A percentile compares a stretch with the other conserved stretches of the same genome.
These are phyloP conservation scores for Odonthalia washingtoniensis DNA, from an alignment of 31 red algal genomes.

Conservation along the genomic window DNA sequence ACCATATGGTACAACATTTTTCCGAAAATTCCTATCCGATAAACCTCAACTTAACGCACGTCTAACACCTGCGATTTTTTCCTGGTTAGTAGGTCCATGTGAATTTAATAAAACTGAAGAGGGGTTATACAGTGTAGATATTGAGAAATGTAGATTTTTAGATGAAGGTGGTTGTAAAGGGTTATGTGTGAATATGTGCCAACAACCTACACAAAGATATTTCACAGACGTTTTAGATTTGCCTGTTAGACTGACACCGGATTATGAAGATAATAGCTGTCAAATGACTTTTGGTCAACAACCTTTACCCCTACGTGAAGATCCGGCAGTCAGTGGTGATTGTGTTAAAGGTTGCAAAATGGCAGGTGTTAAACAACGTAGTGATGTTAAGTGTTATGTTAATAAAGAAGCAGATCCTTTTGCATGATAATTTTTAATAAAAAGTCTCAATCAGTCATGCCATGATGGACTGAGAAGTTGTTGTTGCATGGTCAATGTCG, in stretches of 20 bases:
- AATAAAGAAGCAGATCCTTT: not conserved
- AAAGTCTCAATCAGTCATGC: not conserved
- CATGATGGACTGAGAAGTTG: too few relatives aligned
- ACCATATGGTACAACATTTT: constrained; percentile 55
- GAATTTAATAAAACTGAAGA: constrained; percentile 48
- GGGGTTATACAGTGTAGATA: constrained; percentile 58
- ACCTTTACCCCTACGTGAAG: constrained; percentile 73
- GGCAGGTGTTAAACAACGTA: constrained; percentile 20
- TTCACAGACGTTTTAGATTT: constrained; percentile 83
- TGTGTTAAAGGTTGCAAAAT: constrained; percentile 61
- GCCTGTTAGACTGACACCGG: constrained; percentile 80
- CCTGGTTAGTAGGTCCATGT: constrained; percentile 82
- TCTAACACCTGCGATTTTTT: constrained; percentile 76
- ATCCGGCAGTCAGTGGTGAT: constrained; percentile 66
- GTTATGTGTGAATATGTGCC: constrained; percentile 89
- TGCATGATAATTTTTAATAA: not conserved
- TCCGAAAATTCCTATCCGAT: constrained; percentile 51
- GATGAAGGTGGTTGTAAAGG: constrained; percentile 88
- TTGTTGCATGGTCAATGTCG: too few relatives aligned
- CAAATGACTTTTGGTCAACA: constrained; percentile 81
- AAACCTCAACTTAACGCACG: constrained; percentile 58
- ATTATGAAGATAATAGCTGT: constrained; percentile 82
- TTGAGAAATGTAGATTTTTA: constrained; percentile 84
- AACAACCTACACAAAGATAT: constrained; percentile 84
- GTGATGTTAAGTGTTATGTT: constrained; percentile 28